These are phyloP conservation scores for Paramecium caudatum DNA, from an alignment of 73 alveolate species.

Conservation along the genomic window DNA sequence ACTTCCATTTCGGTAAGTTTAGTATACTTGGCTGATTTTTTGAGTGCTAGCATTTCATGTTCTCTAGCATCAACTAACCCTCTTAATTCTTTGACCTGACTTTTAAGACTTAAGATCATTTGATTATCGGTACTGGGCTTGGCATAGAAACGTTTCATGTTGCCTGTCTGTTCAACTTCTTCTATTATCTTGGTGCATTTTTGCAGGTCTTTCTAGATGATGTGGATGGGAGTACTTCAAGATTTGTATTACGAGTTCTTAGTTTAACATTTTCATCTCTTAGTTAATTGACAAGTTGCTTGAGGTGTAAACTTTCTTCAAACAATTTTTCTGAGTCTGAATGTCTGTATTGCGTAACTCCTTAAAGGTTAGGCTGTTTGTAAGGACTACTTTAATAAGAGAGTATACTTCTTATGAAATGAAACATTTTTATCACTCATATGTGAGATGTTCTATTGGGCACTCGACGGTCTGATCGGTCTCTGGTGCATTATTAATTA, in stretches of 20 bases:
- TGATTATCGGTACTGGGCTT: constrained; percentile 64
- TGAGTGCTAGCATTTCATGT: neutral
- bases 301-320: constrained; percentile 15
- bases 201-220: constrained; percentile 48
- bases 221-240: constrained; percentile 1
- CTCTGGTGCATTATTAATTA: neutral
- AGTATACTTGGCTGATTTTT: constrained; percentile 41
- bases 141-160: constrained; percentile 62
- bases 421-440: constrained; percentile 20
- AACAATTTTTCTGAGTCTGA: constrained; percentile 25
- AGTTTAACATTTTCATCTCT: constrained; percentile 58
- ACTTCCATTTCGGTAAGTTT: constrained; percentile 58
- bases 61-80: neutral
- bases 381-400: neutral
- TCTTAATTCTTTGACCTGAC: constrained; percentile 48
- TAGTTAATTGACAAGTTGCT: neutral
- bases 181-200: constrained; percentile 54
- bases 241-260: constrained; percentile 25
- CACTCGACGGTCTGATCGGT: constrained; percentile 13
- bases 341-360: neutral
- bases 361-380: neutral
- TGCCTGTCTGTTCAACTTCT: constrained; percentile 43
- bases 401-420: constrained; percentile 1
- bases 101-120: constrained; percentile 37
- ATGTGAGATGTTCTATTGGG: constrained; percentile 15